phyloP scores from a whole-genome alignment of 345 rosid genomes.

The Heritiera fomes region DNA sequence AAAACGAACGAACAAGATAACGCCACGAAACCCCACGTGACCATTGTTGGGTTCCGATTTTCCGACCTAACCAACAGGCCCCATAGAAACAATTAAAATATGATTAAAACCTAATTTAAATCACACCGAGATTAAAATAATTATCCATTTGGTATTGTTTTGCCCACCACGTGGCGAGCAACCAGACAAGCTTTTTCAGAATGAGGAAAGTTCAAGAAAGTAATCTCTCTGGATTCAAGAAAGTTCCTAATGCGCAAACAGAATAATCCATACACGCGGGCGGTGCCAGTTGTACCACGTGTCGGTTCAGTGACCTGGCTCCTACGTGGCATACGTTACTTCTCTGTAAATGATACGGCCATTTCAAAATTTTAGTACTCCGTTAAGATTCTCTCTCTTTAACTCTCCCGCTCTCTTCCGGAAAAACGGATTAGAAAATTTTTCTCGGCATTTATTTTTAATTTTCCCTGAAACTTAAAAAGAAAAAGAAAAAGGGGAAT shows the following conservation, averaged over 20 bases:
- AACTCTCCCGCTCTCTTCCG: background rate
- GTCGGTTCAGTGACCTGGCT: slow-evolving; percentile 27
- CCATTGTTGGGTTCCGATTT: too few relatives aligned
- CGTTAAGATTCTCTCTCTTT: background rate
- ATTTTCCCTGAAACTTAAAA: background rate
- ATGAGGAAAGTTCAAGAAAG: slow-evolving; percentile 8
- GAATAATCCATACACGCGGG: slow-evolving; percentile 42
- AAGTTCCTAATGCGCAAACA: slow-evolving; percentile 39
- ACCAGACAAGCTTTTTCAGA: slow-evolving; percentile 9
- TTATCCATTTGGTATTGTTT: background rate
- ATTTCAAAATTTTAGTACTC: background rate
- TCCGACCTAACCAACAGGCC: background rate
- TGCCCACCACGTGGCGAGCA: slow-evolving; percentile 41
- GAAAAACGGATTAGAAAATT: background rate
- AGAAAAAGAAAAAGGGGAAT: background rate
- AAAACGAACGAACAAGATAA: background rate
- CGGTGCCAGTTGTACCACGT: slow-evolving; percentile 49
- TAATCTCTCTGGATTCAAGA: slow-evolving; percentile 43
- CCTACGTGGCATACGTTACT: slow-evolving; percentile 50
- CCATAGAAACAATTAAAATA: too few relatives aligned
- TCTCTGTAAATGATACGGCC: slow-evolving; percentile 52
- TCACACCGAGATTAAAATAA: background rate
- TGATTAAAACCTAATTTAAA: background rate
- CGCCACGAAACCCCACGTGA: background rate
- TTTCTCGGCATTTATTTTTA: slow-evolving; percentile 7